These are phyloP conservation scores for Colletotrichum sp. DNA, from an alignment of 2,329 filamentous ascomycete genomes.

Conservation along the genomic window DNA sequence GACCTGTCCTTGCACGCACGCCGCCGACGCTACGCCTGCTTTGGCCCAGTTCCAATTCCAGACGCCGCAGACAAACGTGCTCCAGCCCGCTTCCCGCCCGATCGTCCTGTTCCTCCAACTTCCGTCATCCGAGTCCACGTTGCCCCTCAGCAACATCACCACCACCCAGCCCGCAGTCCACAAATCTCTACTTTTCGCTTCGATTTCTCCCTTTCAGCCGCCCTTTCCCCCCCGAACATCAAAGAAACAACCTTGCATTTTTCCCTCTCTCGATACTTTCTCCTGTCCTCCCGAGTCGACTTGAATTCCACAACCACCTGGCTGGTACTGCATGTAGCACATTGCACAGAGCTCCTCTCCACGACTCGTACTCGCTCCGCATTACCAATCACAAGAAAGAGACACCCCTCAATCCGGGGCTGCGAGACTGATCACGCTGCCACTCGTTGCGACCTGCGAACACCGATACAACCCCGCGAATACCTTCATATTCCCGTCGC, in stretches of 20 bases:
- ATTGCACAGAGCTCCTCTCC: background rate
- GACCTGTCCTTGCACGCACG: background rate
- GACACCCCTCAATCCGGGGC: background rate
- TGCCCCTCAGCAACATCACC: constrained; percentile 17
- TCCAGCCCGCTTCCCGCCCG: constrained; percentile 7
- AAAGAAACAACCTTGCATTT: constrained; percentile 6
- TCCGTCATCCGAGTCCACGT: constrained; percentile 21
- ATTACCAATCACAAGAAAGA: constrained; percentile 12
- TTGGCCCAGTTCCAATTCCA: background rate
- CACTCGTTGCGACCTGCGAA: background rate
- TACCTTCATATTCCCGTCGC: background rate
- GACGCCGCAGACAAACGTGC: constrained; percentile 3
- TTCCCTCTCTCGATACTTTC: background rate
- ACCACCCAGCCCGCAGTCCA: constrained; percentile 6
- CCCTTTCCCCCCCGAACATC: background rate
- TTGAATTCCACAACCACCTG: background rate
- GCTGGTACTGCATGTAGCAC: background rate
- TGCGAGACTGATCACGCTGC: background rate
- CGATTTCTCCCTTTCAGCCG: constrained; percentile 12
- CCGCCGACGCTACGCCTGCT: background rate
- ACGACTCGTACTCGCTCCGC: constrained; percentile 11
- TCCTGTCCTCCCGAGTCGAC: background rate
- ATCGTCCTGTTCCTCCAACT: constrained; percentile 17
- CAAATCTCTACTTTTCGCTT: constrained; percentile 10
- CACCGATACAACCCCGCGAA: background rate